Evolutionary conservation across 306 rosid species (phyloP).

Genomic region (Cucurbita moschata): DNA sequence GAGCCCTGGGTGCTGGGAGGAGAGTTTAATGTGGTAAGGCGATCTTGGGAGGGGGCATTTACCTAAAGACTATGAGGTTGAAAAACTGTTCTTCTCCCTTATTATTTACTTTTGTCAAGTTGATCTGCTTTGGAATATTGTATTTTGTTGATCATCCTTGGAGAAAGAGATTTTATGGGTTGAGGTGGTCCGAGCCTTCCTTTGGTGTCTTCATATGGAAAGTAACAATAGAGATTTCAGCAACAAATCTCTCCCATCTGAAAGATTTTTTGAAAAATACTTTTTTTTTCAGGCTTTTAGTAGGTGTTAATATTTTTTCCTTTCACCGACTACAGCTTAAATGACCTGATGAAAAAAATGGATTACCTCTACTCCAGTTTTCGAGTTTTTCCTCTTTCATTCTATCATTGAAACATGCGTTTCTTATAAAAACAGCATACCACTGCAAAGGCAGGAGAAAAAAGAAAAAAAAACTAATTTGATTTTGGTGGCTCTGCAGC

Average conservation of each 20-base stretch:
- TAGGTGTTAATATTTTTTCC: not conserved
- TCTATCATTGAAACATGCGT: not conserved
- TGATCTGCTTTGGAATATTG: no score
- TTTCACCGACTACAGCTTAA: not conserved
- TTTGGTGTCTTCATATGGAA: no score
- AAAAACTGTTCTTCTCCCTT: no score
- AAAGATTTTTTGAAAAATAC: not conserved
- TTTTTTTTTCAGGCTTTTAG: not conserved
- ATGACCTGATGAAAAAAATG: not conserved
- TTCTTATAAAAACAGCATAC: not conserved
- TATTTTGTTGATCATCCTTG: no score
- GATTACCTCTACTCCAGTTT: not conserved
- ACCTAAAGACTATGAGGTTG: no score
- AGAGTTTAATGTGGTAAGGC: no score
- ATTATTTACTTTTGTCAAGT: no score
- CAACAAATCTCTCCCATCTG: not conserved
- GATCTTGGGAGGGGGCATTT: no score
- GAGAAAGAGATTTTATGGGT: no score
- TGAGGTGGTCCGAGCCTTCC: no score
- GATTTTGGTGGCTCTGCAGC: constrained; percentile 31
- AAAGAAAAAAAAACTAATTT: constrained; percentile 1
- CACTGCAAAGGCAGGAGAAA: not conserved
- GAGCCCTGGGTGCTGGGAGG: no score
- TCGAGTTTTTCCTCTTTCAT: not conserved
- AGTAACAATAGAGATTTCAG: no score